Base-by-base conservation (phyloP, 2,329 filamentous ascomycete species). In the Volutella citrinella region DNA sequence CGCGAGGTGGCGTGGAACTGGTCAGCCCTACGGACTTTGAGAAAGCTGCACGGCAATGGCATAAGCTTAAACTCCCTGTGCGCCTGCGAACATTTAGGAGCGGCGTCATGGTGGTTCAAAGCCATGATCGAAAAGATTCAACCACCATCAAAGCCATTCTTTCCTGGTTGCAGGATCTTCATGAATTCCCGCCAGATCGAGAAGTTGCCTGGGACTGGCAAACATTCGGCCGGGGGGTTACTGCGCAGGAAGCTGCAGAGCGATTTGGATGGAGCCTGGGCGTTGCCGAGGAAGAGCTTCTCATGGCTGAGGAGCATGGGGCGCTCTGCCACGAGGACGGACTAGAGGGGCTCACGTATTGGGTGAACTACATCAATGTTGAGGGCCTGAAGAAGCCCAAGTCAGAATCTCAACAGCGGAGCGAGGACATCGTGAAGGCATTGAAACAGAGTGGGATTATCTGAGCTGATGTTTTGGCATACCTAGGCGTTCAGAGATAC, bases 201-300 rank as follows among this genome's bases (percentile, higher is more conserved):
- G 75, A 84, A 5, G 72, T 82, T 20, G 50, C 72, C 1, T 93
- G 86, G 86, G 82, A 94, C 51, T 87, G 83, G 84, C 71, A 70
- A 28, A 53, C 69, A 24, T 96, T 88, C 59, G 90, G 93, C 1
- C 76, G 82, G 36, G 89, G 93, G 9, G 82, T 97, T 18, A 96
- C 89, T 11, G 88, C 89, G 3, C 87, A 93, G 55, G 90, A 97
- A 55, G 79, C 81, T 0, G 93, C 93, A 0, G 87, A 94, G 60
- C 73, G 80, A 30, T 98, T 98, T 62, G 87, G 90, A 6, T 98
- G 93, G 93, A 97, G 93, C 57, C 84, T 98, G 7, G 93, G 93
- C 8, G 91, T 98, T 15, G 93, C 93, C 2, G 86, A 84, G 40
- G 93, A 97, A 59, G 93, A 98, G 64, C 71, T 98, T 10, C 87